Evolutionary conservation across 2,329 filamentous ascomycete genomes (phyloP), one percentile per base, ranked within the genome.

Genomic region (Aureobasidium sp.): DNA sequence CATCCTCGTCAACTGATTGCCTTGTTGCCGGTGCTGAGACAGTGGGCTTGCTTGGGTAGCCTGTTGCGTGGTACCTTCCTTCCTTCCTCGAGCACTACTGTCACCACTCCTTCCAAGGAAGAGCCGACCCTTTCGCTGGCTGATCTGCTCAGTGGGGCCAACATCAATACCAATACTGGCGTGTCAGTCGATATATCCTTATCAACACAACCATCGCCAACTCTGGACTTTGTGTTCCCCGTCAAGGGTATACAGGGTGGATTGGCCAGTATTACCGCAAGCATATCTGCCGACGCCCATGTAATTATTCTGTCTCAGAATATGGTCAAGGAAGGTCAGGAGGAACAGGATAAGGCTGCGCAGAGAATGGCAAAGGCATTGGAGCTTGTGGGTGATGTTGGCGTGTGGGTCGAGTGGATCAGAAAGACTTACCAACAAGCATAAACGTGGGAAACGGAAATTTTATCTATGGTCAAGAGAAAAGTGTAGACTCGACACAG

Each of bases 1-100:
- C 88, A 94, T 62, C 88, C 88, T 0, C 79, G 82, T 45, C 87
- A 94, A 63, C 71, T 94, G 3, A 72, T 90, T 6, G 77, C 80
- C 50, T 80, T 90, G 63, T 74, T 94, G n/a, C 86, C 88, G 0
- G 73, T 78, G 3, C 72, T 93, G 14, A 77, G 88, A 12, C 88
- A 93, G 65, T 93, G 88, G 63, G 84, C 85, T 0, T 82, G 86
- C 59, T 71, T 88, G 4, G 81, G 81, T 1, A 79, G 74, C 0
- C 68, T 93, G 2, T 73, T 91, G 3, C 71, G 76, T 53, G 80
- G 79, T 45, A 81, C 77, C 54, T 86, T 88, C 61, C 66, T 62
- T 6, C 58, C 60, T 8, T 59, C 19, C 54, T 59, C 8, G 54
- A 60, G 49, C 39, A 58, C 38, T 32, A 58, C 21, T 32, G 25